Conservation (phyloP, 2,329 filamentous ascomycete genomes). For the Arthroderma uncinatum region DNA sequence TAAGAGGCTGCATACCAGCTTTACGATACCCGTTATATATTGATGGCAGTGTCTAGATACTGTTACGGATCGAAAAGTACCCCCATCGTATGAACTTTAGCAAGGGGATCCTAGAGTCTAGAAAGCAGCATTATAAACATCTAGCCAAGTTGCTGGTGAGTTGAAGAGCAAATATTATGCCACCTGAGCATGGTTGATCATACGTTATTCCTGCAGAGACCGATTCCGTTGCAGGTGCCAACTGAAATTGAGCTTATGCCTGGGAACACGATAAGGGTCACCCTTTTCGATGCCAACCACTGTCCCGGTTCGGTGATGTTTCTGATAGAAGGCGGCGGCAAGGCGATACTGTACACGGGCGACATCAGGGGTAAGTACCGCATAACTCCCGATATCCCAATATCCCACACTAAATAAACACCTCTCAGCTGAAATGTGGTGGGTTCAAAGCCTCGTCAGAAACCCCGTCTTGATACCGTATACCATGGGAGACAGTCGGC, state of each 20-base stretch:
- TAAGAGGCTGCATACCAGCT: slow-evolving; percentile 17
- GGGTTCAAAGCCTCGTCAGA: slow-evolving; percentile 60
- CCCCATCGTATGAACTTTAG: slow-evolving; percentile 72
- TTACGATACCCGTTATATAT: background rate
- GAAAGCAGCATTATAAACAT: slow-evolving; percentile 64
- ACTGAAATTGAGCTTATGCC: slow-evolving; percentile 63
- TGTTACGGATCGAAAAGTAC: slow-evolving; percentile 68
- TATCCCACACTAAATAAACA: background rate
- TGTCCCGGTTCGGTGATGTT: slow-evolving; percentile 90
- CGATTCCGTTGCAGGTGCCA: slow-evolving; percentile 71
- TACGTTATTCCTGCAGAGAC: slow-evolving; percentile 44
- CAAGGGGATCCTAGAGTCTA: slow-evolving; percentile 62
- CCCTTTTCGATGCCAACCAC: slow-evolving; percentile 82
- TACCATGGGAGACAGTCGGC: slow-evolving; percentile 49
- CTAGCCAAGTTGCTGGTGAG: slow-evolving; percentile 56
- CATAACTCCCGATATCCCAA: background rate
- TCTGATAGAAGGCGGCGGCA: slow-evolving; percentile 62
- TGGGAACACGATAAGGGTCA: slow-evolving; percentile 60
- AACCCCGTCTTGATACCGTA: slow-evolving; percentile 69
- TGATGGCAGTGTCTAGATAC: slow-evolving; percentile 38
- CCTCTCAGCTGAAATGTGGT: slow-evolving; percentile 60
- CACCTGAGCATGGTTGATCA: slow-evolving; percentile 8
- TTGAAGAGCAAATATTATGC: background rate
- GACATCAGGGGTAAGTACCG: slow-evolving; percentile 55
- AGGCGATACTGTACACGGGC: slow-evolving; percentile 74